phyloP scores from a whole-genome alignment of 768 basidiomycete genomes.

The Tulasnella sp. region DNA sequence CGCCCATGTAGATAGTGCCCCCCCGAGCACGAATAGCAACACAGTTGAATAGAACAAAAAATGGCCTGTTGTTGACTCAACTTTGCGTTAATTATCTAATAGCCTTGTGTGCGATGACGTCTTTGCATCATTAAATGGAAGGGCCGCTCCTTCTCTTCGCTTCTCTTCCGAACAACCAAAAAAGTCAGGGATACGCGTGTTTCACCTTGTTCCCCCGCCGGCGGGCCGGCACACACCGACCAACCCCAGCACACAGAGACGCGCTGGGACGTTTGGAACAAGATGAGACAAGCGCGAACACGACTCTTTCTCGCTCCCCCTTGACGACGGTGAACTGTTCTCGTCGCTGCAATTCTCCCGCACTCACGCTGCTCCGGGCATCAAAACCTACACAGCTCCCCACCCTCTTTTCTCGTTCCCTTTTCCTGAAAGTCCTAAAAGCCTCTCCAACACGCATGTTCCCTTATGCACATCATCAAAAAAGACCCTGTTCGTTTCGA shows the following conservation, averaged over 20 bases:
- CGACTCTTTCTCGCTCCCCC: not conserved
- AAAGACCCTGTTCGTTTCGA: no score
- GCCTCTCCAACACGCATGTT: no score
- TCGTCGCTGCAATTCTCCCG: not conserved
- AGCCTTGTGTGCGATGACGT: not conserved
- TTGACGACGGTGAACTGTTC: not conserved
- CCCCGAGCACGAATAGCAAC: no score
- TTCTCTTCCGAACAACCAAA: not conserved
- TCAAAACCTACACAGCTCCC: not conserved
- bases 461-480: no score
- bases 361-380: not conserved
- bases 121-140: no score
- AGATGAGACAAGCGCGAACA: not conserved
- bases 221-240: not conserved
- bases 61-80: no score
- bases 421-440: no score
- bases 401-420: not conserved
- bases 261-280: not conserved
- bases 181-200: not conserved
- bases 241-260: not conserved
- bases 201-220: slow-evolving; percentile 2
- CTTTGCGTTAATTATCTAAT: slow-evolving; percentile 2
- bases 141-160: not conserved
- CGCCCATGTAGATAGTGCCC: no score
- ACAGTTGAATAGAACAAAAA: no score